Conservation (phyloP, 2,329 filamentous ascomycete genomes). For the Cytospora piceicola region DNA sequence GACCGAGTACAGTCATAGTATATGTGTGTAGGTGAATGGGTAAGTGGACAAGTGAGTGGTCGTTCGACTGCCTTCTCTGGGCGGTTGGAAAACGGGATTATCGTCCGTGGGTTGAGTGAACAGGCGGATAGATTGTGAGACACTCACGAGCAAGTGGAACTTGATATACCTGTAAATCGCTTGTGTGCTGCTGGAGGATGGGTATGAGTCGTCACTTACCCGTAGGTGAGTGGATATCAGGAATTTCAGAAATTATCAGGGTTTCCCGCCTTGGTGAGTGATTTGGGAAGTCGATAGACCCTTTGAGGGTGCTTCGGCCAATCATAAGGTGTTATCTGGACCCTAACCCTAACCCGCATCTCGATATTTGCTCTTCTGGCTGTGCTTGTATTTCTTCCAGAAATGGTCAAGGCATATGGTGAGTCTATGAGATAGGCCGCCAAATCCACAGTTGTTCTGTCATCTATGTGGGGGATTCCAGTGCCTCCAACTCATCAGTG, state of each 20-base stretch:
- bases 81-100: not conserved
- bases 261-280: constrained; percentile 4
- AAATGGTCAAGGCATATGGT: not conserved
- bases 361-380: not conserved
- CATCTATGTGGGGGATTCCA: not conserved
- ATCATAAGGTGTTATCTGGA: not conserved
- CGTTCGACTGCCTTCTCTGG: not conserved
- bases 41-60: not conserved
- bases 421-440: not conserved
- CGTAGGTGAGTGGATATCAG: not conserved
- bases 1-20: constrained; percentile 43
- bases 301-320: not conserved
- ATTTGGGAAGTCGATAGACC: constrained; percentile 8
- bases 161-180: not conserved
- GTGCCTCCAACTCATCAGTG: not conserved
- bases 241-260: constrained; percentile 6
- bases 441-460: not conserved
- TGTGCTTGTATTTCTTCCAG: not conserved
- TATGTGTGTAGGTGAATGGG: not conserved
- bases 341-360: not conserved
- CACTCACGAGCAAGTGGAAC: not conserved
- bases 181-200: not conserved
- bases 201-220: not conserved
- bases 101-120: not conserved
- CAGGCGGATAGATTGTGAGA: not conserved